Evolutionary conservation across 2,329 filamentous ascomycete species (phyloP), one percentile per base, ranked within the genome.

Genomic region (Pseudogymnoascus sp.): DNA sequence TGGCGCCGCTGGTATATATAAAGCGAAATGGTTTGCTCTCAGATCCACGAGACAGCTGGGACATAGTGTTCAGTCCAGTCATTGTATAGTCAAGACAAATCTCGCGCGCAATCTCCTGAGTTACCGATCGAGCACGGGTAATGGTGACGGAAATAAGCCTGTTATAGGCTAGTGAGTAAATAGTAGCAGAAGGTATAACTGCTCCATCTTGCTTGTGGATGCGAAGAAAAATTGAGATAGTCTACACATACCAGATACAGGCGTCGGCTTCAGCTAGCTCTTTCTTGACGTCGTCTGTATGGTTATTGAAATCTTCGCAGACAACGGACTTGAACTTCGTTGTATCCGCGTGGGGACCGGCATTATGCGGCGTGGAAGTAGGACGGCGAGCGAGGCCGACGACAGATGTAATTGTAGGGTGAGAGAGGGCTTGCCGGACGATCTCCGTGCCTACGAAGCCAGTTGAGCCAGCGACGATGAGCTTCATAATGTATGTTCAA

Each of bases 1-100:
- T 69, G 1, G 71, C 66, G 2, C 79, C 81, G 63, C 79, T 82
- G 64, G 78, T 73, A 65, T 80, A 80, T 2, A 80, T 47, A 62
- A 80, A 81, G 1, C 74, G 74, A 24, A 80, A 70, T 1, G 77
- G 75, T n/a, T 37, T 37, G 35, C 35, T 37, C 13, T 5, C 3
- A 37, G 35, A 21, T 21, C 21, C 21, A 21, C 21, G 4, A 21
- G 21, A 37, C 4, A 37, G 35, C 35, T 37, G 13, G n/a, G 35
- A 37, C 7, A 37, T 37, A n/a, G 13, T 37, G 13, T 37, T 13
- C 5, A 37, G 35, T n/a, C 35, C 35, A n/a, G 35, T 37, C 35
- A 37, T 37, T 6, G 35, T 37, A 37, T 37, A 37, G 4, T 37
- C 35, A n/a, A 37, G 35, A 6, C 35, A 37, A n/a, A 37, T 37